phyloP scores from a whole-genome alignment of 768 basidiomycete species.

The Psilocybe cubensis region DNA sequence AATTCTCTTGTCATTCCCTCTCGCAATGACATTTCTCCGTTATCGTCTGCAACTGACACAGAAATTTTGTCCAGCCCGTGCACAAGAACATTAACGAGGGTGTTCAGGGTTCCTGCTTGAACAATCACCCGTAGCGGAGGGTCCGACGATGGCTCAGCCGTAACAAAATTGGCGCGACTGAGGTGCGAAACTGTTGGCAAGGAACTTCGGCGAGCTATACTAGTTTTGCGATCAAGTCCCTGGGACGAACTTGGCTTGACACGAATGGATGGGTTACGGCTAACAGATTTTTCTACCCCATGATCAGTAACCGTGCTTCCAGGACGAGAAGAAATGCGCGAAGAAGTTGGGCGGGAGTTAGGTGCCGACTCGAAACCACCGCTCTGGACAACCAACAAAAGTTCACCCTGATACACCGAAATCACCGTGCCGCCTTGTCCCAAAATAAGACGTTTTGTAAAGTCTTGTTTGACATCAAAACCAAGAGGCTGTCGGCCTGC shows the following conservation, averaged over 20 bases:
- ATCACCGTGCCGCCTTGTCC: constrained; percentile 70
- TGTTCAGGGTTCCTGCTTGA: constrained; percentile 76
- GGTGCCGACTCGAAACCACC: constrained; percentile 48
- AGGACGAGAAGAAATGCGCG: constrained; percentile 69
- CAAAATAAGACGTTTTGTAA: constrained; percentile 40
- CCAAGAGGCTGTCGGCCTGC: constrained; percentile 34
- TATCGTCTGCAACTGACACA: constrained; percentile 84
- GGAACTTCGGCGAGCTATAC: constrained; percentile 74
- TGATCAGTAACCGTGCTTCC: constrained; percentile 61
- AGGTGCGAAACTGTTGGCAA: constrained; percentile 76
- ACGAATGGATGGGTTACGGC: constrained; percentile 74
- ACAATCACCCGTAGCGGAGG: constrained; percentile 77
- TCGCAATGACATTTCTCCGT: constrained; percentile 79
- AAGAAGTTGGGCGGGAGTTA: constrained; percentile 58
- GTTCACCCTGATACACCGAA: constrained; percentile 74
- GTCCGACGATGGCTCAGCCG: constrained; percentile 68
- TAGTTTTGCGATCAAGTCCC: constrained; percentile 76
- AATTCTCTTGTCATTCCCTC: constrained; percentile 77
- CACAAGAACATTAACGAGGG: constrained; percentile 74
- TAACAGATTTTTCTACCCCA: constrained; percentile 44
- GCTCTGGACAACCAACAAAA: constrained; percentile 69
- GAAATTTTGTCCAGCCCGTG: constrained; percentile 79
- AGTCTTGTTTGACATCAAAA: constrained; percentile 32
- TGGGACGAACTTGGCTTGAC: constrained; percentile 74
- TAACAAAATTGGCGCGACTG: constrained; percentile 56